phyloP scores from a whole-genome alignment of 768 basidiomycete genomes.

The Russula lepida region DNA sequence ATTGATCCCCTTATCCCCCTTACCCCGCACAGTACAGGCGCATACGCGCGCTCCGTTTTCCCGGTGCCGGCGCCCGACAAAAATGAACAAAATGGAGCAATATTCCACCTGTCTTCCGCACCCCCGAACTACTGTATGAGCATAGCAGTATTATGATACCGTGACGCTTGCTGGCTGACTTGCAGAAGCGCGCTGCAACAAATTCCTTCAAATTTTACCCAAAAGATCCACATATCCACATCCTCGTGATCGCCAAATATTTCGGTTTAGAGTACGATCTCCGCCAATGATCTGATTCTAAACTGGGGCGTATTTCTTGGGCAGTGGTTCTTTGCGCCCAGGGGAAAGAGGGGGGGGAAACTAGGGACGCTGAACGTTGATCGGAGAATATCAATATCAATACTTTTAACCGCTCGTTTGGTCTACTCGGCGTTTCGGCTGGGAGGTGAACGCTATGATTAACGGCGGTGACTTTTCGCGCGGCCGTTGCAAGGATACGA shows the following conservation, averaged over 20 bases:
- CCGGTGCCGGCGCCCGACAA: background rate
- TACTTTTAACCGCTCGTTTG: background rate
- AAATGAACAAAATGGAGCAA: background rate
- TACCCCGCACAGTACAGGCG: background rate
- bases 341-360: background rate
- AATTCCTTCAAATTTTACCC: background rate
- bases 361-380: background rate
- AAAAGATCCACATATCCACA: background rate
- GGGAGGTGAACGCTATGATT: background rate
- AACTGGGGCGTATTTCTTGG: background rate
- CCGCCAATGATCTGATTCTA: background rate
- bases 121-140: background rate
- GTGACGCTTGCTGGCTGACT: background rate
- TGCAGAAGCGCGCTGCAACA: background rate
- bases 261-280: background rate
- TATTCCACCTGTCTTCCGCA: background rate
- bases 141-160: background rate
- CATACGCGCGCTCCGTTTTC: background rate
- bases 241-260: background rate
- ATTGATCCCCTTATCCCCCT: background rate
- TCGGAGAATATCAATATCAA: background rate
- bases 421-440: background rate
- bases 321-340: conserved; percentile 2
- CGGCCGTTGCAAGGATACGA: conserved; percentile 15
- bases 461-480: background rate